Percentiles rank a stretch among this genome's conserved stretches.
phyloP scores from a whole-genome alignment of 495 filamentous ascomycete species.

The Hypoxylon lienhwacheense region DNA sequence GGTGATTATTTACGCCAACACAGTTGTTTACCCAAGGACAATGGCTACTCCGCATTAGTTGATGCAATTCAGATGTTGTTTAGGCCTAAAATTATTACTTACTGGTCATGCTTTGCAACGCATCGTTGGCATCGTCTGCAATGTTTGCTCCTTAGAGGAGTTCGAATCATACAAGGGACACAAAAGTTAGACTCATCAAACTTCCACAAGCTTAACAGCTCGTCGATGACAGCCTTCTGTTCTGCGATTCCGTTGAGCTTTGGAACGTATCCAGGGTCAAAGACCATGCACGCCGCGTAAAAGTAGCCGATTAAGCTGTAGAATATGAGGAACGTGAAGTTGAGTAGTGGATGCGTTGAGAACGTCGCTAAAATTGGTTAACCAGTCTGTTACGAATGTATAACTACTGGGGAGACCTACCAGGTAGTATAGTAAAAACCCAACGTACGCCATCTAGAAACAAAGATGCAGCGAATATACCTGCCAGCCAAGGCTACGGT shows the following conservation, averaged over 20 bases:
- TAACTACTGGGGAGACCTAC: constrained; percentile 21
- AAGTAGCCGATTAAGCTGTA: constrained; percentile 76
- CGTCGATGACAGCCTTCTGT: constrained; percentile 83
- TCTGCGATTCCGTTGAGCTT: constrained; percentile 84
- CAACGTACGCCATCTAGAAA: constrained; percentile 83
- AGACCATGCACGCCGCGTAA: constrained; percentile 79
- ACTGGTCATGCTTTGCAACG: constrained; percentile 97
- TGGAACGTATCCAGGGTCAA: constrained; percentile 93
- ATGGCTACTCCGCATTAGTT: constrained; percentile 67
- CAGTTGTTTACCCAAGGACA: constrained; percentile 99
- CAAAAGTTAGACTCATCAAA: constrained; percentile 96
- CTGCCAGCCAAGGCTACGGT: constrained; percentile 79
- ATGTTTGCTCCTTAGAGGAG: constrained; percentile 91
- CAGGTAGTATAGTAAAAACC: constrained; percentile 69
- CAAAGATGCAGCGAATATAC: constrained; percentile 85
- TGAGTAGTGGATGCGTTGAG: constrained; percentile 64
- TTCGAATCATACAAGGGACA: constrained; percentile 87
- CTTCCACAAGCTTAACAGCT: constrained; percentile 78
- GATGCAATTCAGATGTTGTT: neutral
- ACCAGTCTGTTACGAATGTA: neutral
- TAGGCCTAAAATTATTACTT: constrained; percentile 39
- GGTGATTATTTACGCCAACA: constrained; percentile 88
- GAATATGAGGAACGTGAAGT: constrained; percentile 68
- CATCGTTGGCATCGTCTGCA: constrained; percentile 88
- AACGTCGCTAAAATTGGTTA: constrained; percentile 59